A percentile compares a stretch with the other conserved stretches of the same genome.
Conservation (phyloP, 75 land plant species). For the Sequoia sempervirens region DNA sequence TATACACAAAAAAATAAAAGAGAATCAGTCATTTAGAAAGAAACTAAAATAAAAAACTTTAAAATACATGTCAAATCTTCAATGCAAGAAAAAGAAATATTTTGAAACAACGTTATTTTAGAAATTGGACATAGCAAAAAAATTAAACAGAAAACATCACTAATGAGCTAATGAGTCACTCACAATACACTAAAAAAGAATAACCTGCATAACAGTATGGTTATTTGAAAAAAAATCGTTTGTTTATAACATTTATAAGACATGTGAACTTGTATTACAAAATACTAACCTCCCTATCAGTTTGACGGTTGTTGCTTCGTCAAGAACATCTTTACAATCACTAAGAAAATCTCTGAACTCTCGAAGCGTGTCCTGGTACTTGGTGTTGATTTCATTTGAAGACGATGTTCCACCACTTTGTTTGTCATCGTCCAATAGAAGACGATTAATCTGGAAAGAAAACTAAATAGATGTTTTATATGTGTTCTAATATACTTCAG, state of each 20-base stretch:
- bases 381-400: constrained; percentile 29
- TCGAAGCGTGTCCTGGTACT: constrained; percentile 58
- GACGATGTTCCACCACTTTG: constrained; percentile 9
- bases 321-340: constrained; percentile 93
- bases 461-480: background rate
- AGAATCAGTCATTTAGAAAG: background rate
- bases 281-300: constrained; percentile 73
- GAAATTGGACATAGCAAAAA: background rate
- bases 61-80: background rate
- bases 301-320: constrained; percentile 88
- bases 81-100: background rate
- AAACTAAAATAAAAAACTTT: background rate
- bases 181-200: background rate
- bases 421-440: constrained; percentile 62
- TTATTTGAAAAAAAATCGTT: background rate
- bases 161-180: background rate
- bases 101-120: background rate
- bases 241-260: background rate
- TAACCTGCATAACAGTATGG: background rate
- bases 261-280: background rate
- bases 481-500: background rate
- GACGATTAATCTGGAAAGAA: constrained; percentile 62
- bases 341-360: constrained; percentile 96
- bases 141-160: background rate
- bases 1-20: background rate